phyloP scores from a whole-genome alignment of 305 asterid genomes.

The Striga hermonthica region DNA sequence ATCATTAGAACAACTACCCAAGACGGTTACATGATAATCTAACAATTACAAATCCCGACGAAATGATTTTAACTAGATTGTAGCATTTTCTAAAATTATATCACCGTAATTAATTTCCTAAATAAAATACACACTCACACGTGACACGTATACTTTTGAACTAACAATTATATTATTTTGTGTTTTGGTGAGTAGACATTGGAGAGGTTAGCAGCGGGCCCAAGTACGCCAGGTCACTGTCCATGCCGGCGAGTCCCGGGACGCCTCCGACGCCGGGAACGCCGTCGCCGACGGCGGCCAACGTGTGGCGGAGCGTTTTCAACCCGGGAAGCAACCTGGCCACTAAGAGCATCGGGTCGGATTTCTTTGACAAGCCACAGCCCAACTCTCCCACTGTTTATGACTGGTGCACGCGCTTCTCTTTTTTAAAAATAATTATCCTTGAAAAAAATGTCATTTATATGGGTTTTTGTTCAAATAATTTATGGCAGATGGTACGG shows the following conservation, averaged over 20 bases:
- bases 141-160: background rate
- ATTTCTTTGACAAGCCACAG: slow-evolving; percentile 72
- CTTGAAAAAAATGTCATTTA: no score
- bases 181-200: slow-evolving; percentile 21
- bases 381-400: slow-evolving; percentile 89
- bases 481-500: no score
- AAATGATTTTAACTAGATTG: no score
- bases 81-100: no score
- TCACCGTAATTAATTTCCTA: no score
- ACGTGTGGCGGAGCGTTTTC: slow-evolving; percentile 97
- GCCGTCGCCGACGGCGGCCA: slow-evolving; percentile 58
- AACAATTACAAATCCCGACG: no score
- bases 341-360: slow-evolving; percentile 62
- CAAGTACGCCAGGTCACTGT: slow-evolving; percentile 50
- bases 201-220: slow-evolving; percentile 42
- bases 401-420: slow-evolving; percentile 56
- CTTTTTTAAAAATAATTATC: no score
- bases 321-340: slow-evolving; percentile 89
- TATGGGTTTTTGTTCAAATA: no score
- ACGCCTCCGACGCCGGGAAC: slow-evolving; percentile 59
- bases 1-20: no score
- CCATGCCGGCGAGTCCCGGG: slow-evolving; percentile 61
- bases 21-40: no score
- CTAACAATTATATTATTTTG: no score
- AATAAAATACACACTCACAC: background rate